Percentiles rank a stretch among this genome's conserved stretches.
These are phyloP conservation scores for Metarhizium robertsii DNA, from an alignment of 2,329 filamentous ascomycete species.

Conservation along the genomic window DNA sequence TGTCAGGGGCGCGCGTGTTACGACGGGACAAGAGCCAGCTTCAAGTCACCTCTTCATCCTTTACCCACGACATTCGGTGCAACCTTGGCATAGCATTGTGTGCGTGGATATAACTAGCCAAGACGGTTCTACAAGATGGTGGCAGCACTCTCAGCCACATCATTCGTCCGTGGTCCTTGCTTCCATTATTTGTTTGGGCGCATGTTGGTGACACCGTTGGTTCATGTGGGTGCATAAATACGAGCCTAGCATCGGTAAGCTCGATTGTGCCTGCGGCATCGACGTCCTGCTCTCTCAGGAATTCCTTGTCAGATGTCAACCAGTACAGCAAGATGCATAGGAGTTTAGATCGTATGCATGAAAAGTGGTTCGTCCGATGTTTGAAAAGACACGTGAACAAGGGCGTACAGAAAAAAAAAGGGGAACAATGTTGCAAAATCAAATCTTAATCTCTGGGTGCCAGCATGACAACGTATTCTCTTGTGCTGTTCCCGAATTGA, in stretches of 20 bases:
- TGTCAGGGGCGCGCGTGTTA: no score
- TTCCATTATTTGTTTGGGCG: neutral
- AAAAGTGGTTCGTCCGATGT: neutral
- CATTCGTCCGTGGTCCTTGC: neutral
- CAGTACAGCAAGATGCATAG: neutral
- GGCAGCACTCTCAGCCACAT: neutral
- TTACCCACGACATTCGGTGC: neutral
- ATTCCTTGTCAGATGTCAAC: neutral
- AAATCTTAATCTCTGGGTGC: slow-evolving; percentile 34
- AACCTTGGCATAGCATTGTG: neutral
- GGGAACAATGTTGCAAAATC: neutral
- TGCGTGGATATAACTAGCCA: neutral
- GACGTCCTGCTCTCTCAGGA: neutral
- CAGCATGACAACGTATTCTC: slow-evolving; percentile 95
- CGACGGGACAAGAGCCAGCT: no score
- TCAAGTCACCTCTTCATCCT: no score
- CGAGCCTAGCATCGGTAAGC: neutral
- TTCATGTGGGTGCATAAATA: neutral
- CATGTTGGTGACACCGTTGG: neutral
- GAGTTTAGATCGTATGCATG: neutral
- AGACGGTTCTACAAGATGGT: neutral
- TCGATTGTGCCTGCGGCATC: neutral
- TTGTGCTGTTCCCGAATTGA: slow-evolving; percentile 75
- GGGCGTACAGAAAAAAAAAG: neutral
- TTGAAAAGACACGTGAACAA: neutral